These are phyloP conservation scores for Scutellaria barbata DNA, from an alignment of 257 asterid species.

Conservation along the genomic window DNA sequence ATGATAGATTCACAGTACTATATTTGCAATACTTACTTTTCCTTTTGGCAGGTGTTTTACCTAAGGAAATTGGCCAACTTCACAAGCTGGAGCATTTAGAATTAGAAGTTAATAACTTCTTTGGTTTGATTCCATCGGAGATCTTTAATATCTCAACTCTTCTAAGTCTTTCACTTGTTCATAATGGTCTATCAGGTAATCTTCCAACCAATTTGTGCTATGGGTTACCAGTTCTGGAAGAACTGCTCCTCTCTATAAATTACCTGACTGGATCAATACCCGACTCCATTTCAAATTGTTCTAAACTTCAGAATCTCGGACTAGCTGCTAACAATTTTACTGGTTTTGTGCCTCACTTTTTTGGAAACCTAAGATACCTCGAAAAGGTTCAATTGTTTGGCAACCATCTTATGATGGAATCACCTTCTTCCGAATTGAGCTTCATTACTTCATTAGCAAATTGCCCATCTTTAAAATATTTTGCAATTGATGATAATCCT, in stretches of 20 bases:
- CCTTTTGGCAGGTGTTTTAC: constrained; percentile 39
- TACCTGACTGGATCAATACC: constrained; percentile 36
- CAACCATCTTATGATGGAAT: constrained; percentile 19
- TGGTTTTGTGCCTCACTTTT: constrained; percentile 37
- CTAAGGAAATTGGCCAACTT: constrained; percentile 32
- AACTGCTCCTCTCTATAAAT: not conserved
- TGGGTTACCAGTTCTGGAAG: not conserved
- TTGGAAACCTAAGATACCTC: constrained; percentile 35
- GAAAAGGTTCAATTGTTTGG: not conserved
- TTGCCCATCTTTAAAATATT: constrained; percentile 1
- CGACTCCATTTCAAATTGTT: constrained; percentile 34
- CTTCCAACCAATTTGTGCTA: constrained; percentile 27
- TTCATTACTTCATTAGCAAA: constrained; percentile 39
- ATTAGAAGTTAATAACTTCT: not conserved
- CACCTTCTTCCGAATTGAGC: constrained; percentile 24
- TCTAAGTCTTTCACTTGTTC: not conserved
- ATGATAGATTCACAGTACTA: not conserved
- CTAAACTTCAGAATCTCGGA: constrained; percentile 8
- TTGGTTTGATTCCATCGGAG: constrained; percentile 34
- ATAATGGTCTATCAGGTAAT: constrained; percentile 24
- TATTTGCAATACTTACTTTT: too few relatives aligned
- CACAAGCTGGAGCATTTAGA: not conserved
- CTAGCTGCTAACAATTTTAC: constrained; percentile 30
- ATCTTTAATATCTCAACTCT: constrained; percentile 45
- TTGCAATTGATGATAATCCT: constrained; percentile 17